Evolutionary conservation across 768 basidiomycete species (phyloP), one percentile per base, ranked within the genome.

Genomic region (Dentipellis sp.): DNA sequence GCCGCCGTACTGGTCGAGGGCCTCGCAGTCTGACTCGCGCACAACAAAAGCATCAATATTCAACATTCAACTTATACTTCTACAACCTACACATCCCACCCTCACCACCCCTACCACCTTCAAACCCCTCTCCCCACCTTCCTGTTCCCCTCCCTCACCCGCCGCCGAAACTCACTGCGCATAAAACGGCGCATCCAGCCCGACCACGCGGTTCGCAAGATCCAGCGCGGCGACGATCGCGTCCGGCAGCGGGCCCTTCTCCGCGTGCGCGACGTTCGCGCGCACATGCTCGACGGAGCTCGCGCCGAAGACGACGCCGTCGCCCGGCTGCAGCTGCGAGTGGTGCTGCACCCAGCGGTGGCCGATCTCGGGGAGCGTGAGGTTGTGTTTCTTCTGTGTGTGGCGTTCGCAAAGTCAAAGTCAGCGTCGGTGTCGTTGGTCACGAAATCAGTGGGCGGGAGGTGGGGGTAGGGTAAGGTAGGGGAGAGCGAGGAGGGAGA

Each of bases 281-380:
- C 74, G 65, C 51, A 79, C 57, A 59, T 80, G 78, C 2, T 61
- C 66, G 4, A 66, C 68, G n/a, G 73, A 75, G 61, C 73, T 75
- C 5, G 78, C 77, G 2, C 78, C 79, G 5, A 80, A 61, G 53
- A 80, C 77, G 11, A 79, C 65, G 2, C 77, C 80, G 55, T 80
- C 78, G 23, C 58, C 51, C 1, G 67, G 67, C 35, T 61, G 72
- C 50, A 84, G 63, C 2, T 69, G 56, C 6, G 77, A 79, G 58
- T 84, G 82, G 56, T 84, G 76, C 53, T 81, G 78, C 52, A 77
- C 70, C 83, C 83, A 85, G n/a, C 83, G 72, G 49, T 83, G 67
- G 1, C 82, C 79, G 3, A 81, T 72, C 66, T 84, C 81, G 2
- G 75, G 71, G 55, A 81, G 67, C 0, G 75, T 74, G 3, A 84